Evolutionary conservation across 208 protist species (phyloP).

Genomic region (Baffinella frigidus): DNA sequence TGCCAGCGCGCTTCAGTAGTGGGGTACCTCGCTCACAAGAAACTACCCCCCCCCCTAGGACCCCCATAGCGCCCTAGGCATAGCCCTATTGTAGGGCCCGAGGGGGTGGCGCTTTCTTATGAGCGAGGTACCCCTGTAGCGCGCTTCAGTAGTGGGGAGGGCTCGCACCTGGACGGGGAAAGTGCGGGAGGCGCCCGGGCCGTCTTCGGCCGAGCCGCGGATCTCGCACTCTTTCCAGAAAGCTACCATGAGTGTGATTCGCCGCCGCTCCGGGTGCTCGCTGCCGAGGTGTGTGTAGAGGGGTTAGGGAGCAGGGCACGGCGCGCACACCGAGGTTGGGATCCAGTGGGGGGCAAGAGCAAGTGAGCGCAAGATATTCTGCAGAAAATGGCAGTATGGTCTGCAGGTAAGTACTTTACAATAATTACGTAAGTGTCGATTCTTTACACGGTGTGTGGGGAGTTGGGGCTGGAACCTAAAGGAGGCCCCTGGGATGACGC

Average conservation of each 20-base stretch:
- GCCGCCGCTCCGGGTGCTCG: neutral
- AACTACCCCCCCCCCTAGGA: no score
- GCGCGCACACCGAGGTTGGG: neutral
- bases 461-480: neutral
- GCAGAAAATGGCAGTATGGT: neutral
- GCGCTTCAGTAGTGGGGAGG: neutral
- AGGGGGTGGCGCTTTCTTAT: neutral
- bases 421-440: neutral
- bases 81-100: no score
- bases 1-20: no score
- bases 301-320: neutral
- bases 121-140: neutral
- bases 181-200: neutral
- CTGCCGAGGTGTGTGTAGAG: neutral
- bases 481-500: neutral
- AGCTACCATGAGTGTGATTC: slow-evolving; percentile 14
- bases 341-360: neutral
- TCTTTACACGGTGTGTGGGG: no score
- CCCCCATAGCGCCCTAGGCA: no score
- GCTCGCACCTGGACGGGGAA: neutral
- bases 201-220: neutral
- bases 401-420: neutral
- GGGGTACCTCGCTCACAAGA: no score
- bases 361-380: neutral
- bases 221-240: neutral